Evolutionary conservation across 768 basidiomycete species (phyloP), one percentile per base, ranked within the genome.

Genomic region (Lactarius hatsudake): DNA sequence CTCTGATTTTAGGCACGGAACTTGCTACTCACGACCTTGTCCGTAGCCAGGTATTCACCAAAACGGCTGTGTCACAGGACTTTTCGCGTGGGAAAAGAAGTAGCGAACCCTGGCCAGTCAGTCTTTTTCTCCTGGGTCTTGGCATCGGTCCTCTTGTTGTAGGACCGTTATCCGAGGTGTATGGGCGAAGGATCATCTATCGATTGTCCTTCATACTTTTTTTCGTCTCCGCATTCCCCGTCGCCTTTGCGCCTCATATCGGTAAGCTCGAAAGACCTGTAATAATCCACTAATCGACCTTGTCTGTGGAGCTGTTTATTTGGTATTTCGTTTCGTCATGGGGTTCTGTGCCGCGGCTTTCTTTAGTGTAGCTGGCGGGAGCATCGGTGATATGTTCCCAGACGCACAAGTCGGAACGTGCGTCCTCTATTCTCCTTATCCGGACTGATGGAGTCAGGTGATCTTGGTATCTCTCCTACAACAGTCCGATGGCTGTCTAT

Each of bases 181-280:
- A 86, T 72, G 90, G 92, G 2, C 79, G 88, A 54, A 86, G 84
- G 63, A 75, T 81, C 56, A 82, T 92, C 13, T 91, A 93, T 73
- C 79, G 81, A 13, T 71, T 81, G 5, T 87, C 89, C 0, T 92
- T 88, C 68, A 70, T 78, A 0, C 69, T 85, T 3, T 87, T 90
- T 73, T 85, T 90, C 71, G 73, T 83, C 1, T 81, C 89, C 60
- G 84, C 86, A 17, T 88, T 87, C 72, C 88, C 90, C 0, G 86
- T 90, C 5, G 88, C 89, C 0, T 93, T 94, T 69, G 83, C 89
- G 0, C 86, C 85, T 5, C 80, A 90, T 71, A 81, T 86, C 30
- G 82, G 87, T 87, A 62, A 64, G 83, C 77, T 40, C 13, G 38
- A 40, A 40, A 15, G 38, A 36, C 30, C 13, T 30, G 15, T 36